Conservation (phyloP, 352 stramenopile species). For the Phytophthora pluvialis region DNA sequence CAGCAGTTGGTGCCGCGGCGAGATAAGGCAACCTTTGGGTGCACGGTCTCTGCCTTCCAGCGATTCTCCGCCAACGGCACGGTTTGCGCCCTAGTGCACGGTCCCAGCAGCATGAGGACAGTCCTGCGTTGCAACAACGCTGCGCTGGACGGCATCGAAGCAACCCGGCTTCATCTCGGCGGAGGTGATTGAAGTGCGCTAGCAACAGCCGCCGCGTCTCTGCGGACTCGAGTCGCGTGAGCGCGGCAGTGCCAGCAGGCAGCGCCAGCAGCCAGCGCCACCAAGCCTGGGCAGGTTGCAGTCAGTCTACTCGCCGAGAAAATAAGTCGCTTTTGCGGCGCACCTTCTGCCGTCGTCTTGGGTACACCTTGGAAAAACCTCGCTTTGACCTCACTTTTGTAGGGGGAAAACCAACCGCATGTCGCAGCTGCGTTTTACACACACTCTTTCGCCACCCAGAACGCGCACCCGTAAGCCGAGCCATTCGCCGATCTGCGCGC, state of each 20-base stretch:
- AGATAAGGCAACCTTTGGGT: constrained; percentile 29
- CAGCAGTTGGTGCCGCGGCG: background rate
- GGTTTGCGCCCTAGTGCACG: background rate
- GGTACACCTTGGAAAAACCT: constrained; percentile 25
- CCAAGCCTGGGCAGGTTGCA: constrained; percentile 6
- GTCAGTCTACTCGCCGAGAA: constrained; percentile 2
- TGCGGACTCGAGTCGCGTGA: background rate
- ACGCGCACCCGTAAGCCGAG: background rate
- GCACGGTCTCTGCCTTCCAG: background rate
- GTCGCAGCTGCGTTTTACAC: constrained; percentile 15
- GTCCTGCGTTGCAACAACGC: constrained; percentile 11
- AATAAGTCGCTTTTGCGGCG: constrained; percentile 36
- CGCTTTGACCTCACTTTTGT: constrained; percentile 3
- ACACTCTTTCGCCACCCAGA: constrained; percentile 8
- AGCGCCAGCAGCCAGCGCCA: background rate
- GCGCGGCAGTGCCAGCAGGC: background rate
- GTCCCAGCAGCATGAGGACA: constrained; percentile 15
- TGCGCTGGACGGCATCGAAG: background rate
- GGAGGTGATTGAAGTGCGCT: constrained; percentile 3
- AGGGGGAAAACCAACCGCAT: constrained; percentile 16
- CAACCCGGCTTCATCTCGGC: constrained; percentile 17
- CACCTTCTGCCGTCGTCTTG: constrained; percentile 20
- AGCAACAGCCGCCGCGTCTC: constrained; percentile 1
- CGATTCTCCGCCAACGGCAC: constrained; percentile 17
- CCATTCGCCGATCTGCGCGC: constrained; percentile 27